These are phyloP conservation scores for Ambrosiella beaveri DNA, from an alignment of 2,329 filamentous ascomycete genomes.

Conservation along the genomic window DNA sequence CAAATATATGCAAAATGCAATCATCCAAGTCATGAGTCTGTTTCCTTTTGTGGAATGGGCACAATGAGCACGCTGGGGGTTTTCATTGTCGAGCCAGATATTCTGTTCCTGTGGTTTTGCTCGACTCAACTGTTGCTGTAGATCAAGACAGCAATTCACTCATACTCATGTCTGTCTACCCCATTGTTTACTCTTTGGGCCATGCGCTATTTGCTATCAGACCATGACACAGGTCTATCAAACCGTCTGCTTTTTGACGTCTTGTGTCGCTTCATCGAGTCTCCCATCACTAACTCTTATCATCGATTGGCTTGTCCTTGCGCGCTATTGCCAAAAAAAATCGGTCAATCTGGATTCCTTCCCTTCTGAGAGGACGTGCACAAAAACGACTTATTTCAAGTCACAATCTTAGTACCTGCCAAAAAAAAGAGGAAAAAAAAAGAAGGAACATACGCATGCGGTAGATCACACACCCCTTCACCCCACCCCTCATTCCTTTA, in stretches of 20 bases:
- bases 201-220: too few relatives aligned
- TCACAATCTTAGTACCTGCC: background rate
- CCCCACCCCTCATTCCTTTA: background rate
- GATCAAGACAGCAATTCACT: too few relatives aligned
- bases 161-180: too few relatives aligned
- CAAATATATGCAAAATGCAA: background rate
- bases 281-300: too few relatives aligned
- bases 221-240: too few relatives aligned
- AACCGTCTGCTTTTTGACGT: too few relatives aligned
- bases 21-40: background rate
- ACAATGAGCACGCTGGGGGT: too few relatives aligned
- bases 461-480: background rate
- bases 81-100: background rate
- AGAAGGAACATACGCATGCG: background rate
- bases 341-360: background rate
- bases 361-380: slow-evolving; percentile 1
- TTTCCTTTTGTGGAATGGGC: too few relatives aligned
- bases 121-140: background rate
- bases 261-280: too few relatives aligned
- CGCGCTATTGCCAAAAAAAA: too few relatives aligned
- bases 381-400: background rate
- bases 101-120: background rate
- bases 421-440: slow-evolving; percentile 4
- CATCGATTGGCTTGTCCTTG: too few relatives aligned
- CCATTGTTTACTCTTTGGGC: too few relatives aligned